Base-by-base conservation (phyloP, 1,284 basidiomycete species). In the Coriolopsis trogii region DNA sequence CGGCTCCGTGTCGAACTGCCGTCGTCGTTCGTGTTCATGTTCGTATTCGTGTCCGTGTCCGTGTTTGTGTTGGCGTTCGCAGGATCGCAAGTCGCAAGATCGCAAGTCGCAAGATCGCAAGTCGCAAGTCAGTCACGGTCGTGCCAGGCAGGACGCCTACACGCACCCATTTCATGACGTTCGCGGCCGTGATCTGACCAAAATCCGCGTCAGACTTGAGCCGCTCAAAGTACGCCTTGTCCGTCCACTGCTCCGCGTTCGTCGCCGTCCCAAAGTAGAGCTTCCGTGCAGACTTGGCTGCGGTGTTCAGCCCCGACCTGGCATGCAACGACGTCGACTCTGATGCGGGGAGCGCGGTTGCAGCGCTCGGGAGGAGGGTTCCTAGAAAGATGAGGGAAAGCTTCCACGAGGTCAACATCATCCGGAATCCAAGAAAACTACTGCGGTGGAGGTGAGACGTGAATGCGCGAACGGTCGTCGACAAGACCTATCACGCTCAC, bases 201-300 rank as follows among this genome's bases (percentile, higher is more conserved):
- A 82, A 83, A 46, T 76, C 70, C 3, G 64, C 61, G 26, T 65
- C 70, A 59, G 80, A 71, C 56, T 69, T 70, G 53, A 81, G 65
- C 55, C 69, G 67, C 25, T 59, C 51, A 38, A 73, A 67, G 60
- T 82, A 84, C 9, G 74, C 57, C 0, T 65, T 59, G 58, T 84
- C 77, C 6, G 63, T 72, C 41, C 82, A 67, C 58, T 82, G 79
- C 3, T 73, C 71, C 59, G 82, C 82, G 64, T 82, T 80, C 1
- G 81, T 83, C n/a, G 82, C 82, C n/a, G 78, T 73, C 13, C 83
- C 82, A 46, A 84, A 80, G 70, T 85, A 84, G 18, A 72, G 61
- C 65, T 82, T 82, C 24, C 77, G 75, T 15, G 76, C 74, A 12
- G 75, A 68, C 58, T 71, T 72, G 2, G 81, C 79, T 6, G 73